phyloP scores from a whole-genome alignment of 1,284 basidiomycete genomes.

The Tetrapyrgos nigripes region DNA sequence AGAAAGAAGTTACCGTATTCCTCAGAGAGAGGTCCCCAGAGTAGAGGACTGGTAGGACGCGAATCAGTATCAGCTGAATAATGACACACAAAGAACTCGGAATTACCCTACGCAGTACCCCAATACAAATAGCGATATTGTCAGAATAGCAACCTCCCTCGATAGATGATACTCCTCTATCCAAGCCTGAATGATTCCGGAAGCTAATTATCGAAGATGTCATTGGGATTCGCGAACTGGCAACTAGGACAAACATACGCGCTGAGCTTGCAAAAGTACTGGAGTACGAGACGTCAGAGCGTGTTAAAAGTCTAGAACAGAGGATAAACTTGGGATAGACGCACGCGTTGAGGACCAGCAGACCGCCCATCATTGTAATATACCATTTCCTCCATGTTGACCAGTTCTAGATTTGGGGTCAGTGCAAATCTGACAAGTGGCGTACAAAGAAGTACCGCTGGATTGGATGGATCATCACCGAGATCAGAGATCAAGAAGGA shows the following conservation, averaged over 20 bases:
- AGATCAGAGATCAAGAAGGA: conserved; percentile 42
- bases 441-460: conserved; percentile 30
- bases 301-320: not conserved
- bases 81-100: not conserved
- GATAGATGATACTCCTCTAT: conserved; percentile 59
- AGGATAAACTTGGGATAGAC: conserved; percentile 26
- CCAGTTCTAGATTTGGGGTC: conserved; percentile 41
- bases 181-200: conserved; percentile 54
- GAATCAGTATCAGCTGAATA: not conserved
- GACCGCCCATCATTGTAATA: conserved; percentile 62
- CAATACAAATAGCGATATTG: conserved; percentile 59
- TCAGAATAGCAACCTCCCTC: conserved; percentile 55
- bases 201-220: conserved; percentile 35
- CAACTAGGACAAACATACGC: conserved; percentile 35
- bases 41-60: conserved; percentile 49
- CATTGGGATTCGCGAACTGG: not conserved
- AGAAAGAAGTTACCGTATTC: conserved; percentile 11
- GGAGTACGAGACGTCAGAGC: conserved; percentile 12
- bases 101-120: conserved; percentile 60
- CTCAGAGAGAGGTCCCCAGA: conserved; percentile 64
- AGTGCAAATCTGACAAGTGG: not conserved
- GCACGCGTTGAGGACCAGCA: conserved; percentile 73
- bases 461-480: conserved; percentile 40
- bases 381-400: conserved; percentile 44
- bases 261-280: conserved; percentile 69